These are phyloP conservation scores for Helotiales sp. DNA, from an alignment of 2,329 filamentous ascomycete species.

Conservation along the genomic window DNA sequence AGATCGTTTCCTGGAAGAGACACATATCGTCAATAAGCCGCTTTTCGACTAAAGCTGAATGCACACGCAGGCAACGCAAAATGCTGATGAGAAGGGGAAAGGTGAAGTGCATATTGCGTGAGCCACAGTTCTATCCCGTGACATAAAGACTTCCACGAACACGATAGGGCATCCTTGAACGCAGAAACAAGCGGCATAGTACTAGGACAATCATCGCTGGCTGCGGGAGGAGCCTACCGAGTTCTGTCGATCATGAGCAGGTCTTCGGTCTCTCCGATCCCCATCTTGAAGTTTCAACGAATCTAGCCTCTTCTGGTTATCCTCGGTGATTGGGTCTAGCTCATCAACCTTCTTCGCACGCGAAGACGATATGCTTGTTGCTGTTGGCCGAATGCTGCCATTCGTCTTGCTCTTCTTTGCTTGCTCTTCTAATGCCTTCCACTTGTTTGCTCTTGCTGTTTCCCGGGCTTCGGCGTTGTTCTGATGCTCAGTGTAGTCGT, in stretches of 20 bases:
- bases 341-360: slow-evolving; percentile 63
- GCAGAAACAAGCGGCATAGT: slow-evolving; percentile 32
- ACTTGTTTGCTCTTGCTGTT: slow-evolving; percentile 78
- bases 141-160: slow-evolving; percentile 26
- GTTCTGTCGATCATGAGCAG: slow-evolving; percentile 59
- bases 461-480: slow-evolving; percentile 87
- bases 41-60: slow-evolving; percentile 9
- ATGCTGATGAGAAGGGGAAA: slow-evolving; percentile 18
- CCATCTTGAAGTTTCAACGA: slow-evolving; percentile 88
- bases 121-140: slow-evolving; percentile 29
- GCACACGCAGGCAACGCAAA: slow-evolving; percentile 11
- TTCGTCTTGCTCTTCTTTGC: slow-evolving; percentile 66
- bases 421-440: slow-evolving; percentile 82
- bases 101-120: slow-evolving; percentile 28
- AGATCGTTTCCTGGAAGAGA: slow-evolving; percentile 23
- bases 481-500: slow-evolving; percentile 96
- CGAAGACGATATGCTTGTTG: slow-evolving; percentile 36
- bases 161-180: slow-evolving; percentile 25
- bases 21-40: slow-evolving; percentile 24
- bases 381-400: slow-evolving; percentile 39
- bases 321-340: slow-evolving; percentile 75
- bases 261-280: slow-evolving; percentile 57
- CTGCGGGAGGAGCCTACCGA: slow-evolving; percentile 49
- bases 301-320: slow-evolving; percentile 84
- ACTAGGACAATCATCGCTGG: slow-evolving; percentile 36